Evolutionary conservation across 305 asterid species (phyloP), one percentile per base, ranked within the genome.

Genomic region (Solanum hybrid): DNA sequence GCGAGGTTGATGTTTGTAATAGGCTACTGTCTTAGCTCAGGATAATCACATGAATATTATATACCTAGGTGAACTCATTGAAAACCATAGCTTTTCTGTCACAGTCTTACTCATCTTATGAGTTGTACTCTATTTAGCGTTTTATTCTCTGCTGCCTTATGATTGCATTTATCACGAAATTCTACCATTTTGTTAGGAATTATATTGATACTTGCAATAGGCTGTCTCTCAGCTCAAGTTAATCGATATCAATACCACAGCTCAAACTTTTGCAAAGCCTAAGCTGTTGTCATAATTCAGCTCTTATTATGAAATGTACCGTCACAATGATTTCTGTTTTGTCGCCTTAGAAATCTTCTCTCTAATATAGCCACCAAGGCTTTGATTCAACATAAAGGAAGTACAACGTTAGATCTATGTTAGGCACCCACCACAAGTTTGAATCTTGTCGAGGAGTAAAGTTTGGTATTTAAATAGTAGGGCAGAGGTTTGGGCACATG

Each of bases 21-120:
- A 10, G 31, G 51, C 51, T 35, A 42, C 94, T 96, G 40, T 94
- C 95, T 40, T 40, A 38, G 11, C 14, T 38, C 11, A 38, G 46
- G 46, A 13, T 95, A 89, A 5, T 26, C 8, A 7, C 29, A 9
- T 20, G 46, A 20, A 31, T 31, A 31, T 16, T 6, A 16, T 75
- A 16, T 8, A 75, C 12, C 79, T 31, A 31, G 37, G 1, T 20
- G 24, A 75, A 75, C n/a, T 75, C 89, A 76, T 81, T 10, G 3
- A 24, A 35, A 42, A 6, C 5, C 42, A 16, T 24, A 40, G 31
- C 5, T 87, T 46, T 77, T 87, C 5, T 51, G 22, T 31, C 20
- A 2, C 3, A 40, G 7, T 40, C 11, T 26, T 26, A 80, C 26
- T 7, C 36, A 26, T 80, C 66, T 22, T 8, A 4, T 80, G 69